Conservation (phyloP, 2,329 filamentous ascomycete species). For the Neonectria neomacrospora region DNA sequence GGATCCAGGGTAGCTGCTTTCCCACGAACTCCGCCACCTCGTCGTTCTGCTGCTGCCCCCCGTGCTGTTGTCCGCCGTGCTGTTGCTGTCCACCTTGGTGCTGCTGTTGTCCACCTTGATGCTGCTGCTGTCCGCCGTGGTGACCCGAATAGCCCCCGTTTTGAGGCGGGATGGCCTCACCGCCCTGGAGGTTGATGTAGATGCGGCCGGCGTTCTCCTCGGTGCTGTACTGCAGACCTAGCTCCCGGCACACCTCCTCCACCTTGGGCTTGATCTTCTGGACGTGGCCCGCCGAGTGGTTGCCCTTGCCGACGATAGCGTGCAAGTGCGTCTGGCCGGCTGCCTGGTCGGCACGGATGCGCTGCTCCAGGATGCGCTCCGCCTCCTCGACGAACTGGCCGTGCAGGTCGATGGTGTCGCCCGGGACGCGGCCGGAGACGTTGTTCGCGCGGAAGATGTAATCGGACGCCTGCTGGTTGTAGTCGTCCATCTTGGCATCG, state of each 20-base stretch:
- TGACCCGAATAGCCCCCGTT: slow-evolving; percentile 52
- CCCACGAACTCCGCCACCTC: slow-evolving; percentile 69
- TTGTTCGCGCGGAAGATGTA: slow-evolving; percentile 98
- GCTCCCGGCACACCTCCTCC: slow-evolving; percentile 84
- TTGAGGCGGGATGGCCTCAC: slow-evolving; percentile 64
- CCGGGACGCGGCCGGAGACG: slow-evolving; percentile 75
- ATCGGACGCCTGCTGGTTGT: slow-evolving; percentile 91
- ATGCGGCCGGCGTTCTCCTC: slow-evolving; percentile 92
- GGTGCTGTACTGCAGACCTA: slow-evolving; percentile 84
- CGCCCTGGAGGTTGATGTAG: slow-evolving; percentile 86
- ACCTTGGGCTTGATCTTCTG: slow-evolving; percentile 97
- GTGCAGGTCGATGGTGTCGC: slow-evolving; percentile 92
- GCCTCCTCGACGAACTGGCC: slow-evolving; percentile 96
- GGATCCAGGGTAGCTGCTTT: slow-evolving; percentile 68
- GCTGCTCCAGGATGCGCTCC: slow-evolving; percentile 86
- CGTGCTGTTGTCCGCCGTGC: slow-evolving; percentile 52
- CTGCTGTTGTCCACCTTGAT: slow-evolving; percentile 56
- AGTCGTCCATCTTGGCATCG: slow-evolving; percentile 84
- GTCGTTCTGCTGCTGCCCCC: slow-evolving; percentile 59
- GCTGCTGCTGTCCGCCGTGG: slow-evolving; percentile 56
- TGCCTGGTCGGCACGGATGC: slow-evolving; percentile 81
- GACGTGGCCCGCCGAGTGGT: slow-evolving; percentile 83
- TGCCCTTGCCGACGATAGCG: slow-evolving; percentile 96
- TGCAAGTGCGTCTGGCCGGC: slow-evolving; percentile 85
- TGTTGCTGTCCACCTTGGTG: slow-evolving; percentile 51